Conservation (phyloP, 176 grass and related monocot genomes). For the Triticum turgidum region DNA sequence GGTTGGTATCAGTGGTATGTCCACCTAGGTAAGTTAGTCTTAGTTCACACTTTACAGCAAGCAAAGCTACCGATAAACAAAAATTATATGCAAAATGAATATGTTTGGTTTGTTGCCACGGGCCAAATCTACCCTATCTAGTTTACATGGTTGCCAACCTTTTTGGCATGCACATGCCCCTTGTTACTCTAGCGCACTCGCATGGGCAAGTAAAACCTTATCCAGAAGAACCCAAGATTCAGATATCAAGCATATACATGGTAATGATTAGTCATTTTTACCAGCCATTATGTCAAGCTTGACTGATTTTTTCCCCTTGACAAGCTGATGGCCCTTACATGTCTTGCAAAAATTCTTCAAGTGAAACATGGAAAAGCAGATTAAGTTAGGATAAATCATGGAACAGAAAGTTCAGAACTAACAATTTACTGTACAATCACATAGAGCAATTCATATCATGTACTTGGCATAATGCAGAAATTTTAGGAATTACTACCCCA, state of each 20-base stretch:
- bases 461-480: background rate
- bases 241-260: conserved; percentile 1
- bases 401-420: conserved; percentile 8
- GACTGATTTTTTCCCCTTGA: conserved; percentile 65
- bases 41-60: conserved; percentile 7
- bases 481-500: conserved; percentile 1
- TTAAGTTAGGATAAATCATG: conserved; percentile 9
- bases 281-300: conserved; percentile 90
- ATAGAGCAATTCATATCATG: background rate
- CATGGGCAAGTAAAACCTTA: background rate
- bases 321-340: conserved; percentile 73
- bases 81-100: background rate
- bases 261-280: conserved; percentile 25
- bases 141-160: background rate
- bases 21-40: conserved; percentile 13
- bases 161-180: background rate
- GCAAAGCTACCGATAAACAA: background rate
- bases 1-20: conserved; percentile 13
- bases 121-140: background rate
- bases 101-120: background rate
- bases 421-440: background rate
- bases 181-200: background rate
- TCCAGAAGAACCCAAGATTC: background rate
- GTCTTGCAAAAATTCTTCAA: conserved; percentile 90
- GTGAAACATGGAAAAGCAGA: conserved; percentile 29